These are phyloP conservation scores for Alternaria sp. DNA, from an alignment of 2,329 filamentous ascomycete genomes.

Conservation along the genomic window DNA sequence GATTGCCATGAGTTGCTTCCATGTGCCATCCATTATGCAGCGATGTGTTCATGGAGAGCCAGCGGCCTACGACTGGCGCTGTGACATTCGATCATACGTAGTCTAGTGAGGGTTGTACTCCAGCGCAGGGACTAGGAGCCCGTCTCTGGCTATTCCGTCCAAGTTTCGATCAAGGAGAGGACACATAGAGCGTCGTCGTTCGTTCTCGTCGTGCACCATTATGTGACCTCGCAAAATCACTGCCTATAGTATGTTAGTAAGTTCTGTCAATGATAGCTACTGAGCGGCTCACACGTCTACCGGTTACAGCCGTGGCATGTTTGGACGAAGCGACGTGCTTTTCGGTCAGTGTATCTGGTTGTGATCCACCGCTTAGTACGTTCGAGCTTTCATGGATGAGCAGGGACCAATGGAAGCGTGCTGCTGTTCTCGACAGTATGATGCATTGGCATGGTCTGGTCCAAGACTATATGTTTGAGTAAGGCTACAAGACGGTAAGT, in stretches of 20 bases:
- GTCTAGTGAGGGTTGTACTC: neutral
- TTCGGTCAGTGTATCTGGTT: neutral
- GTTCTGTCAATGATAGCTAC: neutral
- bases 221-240: neutral
- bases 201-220: neutral
- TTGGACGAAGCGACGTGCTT: neutral
- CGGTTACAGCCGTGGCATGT: neutral
- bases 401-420: neutral
- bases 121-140: neutral
- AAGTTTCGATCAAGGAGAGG: neutral
- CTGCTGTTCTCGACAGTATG: neutral
- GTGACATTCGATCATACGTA: neutral
- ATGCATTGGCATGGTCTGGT: neutral
- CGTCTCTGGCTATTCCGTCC: neutral
- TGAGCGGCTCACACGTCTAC: no score
- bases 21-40: neutral
- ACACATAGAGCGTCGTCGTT: neutral
- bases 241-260: neutral
- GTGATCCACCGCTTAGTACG: neutral
- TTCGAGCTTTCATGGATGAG: neutral
- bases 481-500: fast-evolving
- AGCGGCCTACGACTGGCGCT: neutral
- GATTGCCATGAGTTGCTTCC: neutral
- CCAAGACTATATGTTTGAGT: neutral
- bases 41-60: neutral